Base-by-base conservation (phyloP, 176 grass and related monocot genomes). In the Zoysia japonica region DNA sequence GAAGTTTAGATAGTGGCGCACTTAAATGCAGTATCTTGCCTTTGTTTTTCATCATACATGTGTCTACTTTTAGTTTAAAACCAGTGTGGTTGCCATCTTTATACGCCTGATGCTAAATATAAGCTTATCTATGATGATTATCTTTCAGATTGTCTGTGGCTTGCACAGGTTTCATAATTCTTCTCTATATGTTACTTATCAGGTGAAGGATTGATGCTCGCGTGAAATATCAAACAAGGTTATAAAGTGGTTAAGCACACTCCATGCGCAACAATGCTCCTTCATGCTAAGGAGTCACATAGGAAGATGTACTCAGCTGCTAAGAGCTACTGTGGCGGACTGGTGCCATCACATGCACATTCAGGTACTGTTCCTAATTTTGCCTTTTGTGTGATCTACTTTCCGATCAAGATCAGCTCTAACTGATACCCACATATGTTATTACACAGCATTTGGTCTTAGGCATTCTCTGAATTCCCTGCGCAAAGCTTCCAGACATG, bases 271-370 rank as follows among this genome's bases (percentile, higher is more conserved):
- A 74, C 39, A 50, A 93, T 93, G 90, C 68, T 82, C 59, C 56
- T 90, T 45, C 78, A 65, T 20, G 16, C 70, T 19, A 93, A 82
- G 87, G 51, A 78, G n/a, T n/a, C 50, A 53, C 2, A 85, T 17
- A 85, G 54, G 53, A 74, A 78, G 80, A 93, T 93, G 90, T 44
- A 82, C 73, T 83, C 84, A 39, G 40, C 55, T 79, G 76, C 84
- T 47, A 70, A n/a, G 13, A 41, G 7, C 75, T 86, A 82, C 54
- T 85, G 56, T 48, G 68, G 42, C 4, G 85, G 76, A 13, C 17
- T 65, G 36, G 70, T 72, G 5, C 35, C 47, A 5, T 67, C 74
- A 67, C 37, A 17, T 67, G 1, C 55, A 15, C 13, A 59, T 55
- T 78, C 83, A 67, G 84, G 90, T 93, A 70, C 50, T 10, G 5